Percentiles rank a stretch among this genome's conserved stretches.
Conservation (phyloP, 1,284 basidiomycete species). For the Takashimella koratensis region DNA sequence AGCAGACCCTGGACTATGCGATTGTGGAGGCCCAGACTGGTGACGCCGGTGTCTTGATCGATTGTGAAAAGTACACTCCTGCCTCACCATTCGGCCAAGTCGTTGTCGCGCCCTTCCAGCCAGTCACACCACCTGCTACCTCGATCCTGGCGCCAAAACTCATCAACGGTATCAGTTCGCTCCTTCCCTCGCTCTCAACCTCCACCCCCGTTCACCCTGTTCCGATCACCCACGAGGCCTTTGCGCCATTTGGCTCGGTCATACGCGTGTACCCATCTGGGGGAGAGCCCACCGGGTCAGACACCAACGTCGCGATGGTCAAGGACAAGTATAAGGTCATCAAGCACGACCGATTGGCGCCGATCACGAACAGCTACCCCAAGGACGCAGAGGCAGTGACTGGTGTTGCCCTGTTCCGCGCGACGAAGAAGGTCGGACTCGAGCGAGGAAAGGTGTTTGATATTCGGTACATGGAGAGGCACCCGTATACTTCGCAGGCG, state of each 20-base stretch:
- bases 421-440: constrained; percentile 55
- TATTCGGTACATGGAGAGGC: constrained; percentile 48
- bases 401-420: constrained; percentile 72
- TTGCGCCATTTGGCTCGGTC: constrained; percentile 61
- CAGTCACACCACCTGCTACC: not conserved
- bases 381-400: constrained; percentile 50
- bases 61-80: constrained; percentile 60
- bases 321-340: constrained; percentile 6
- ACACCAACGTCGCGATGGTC: not conserved
- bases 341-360: constrained; percentile 79
- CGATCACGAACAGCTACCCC: constrained; percentile 65
- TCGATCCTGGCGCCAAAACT: not conserved
- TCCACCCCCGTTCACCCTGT: constrained; percentile 17
- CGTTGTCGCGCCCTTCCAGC: not conserved
- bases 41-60: constrained; percentile 59
- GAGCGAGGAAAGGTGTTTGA: constrained; percentile 55
- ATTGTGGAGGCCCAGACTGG: constrained; percentile 83
- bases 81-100: not conserved
- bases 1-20: constrained; percentile 68
- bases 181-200: not conserved
- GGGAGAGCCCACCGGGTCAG: not conserved
- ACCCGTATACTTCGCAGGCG: constrained; percentile 60
- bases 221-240: constrained; percentile 59
- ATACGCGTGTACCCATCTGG: not conserved
- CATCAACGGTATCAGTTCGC: constrained; percentile 6